Evolutionary conservation across 306 rosid genomes (phyloP).

Genomic region (Phaseolus lunatus): DNA sequence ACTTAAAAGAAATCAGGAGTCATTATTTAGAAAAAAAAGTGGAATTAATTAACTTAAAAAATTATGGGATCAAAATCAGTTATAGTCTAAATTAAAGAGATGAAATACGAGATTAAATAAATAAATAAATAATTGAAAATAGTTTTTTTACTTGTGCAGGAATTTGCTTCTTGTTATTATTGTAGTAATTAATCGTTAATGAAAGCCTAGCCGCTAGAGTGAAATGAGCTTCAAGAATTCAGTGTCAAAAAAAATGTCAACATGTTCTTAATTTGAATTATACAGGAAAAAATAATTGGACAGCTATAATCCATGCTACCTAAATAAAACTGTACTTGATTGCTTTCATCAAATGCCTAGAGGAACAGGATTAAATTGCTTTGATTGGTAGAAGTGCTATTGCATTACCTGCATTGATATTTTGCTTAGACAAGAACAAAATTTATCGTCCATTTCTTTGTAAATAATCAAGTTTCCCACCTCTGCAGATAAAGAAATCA

Average conservation of each 20-base stretch:
- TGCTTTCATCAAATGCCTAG: neutral
- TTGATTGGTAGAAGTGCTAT: neutral
- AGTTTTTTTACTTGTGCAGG: no score
- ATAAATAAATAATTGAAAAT: no score
- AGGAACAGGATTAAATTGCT: conserved; percentile 15
- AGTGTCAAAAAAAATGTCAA: neutral
- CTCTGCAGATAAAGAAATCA: conserved; percentile 26
- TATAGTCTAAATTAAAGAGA: neutral
- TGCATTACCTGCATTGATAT: conserved; percentile 1
- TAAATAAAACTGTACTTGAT: neutral
- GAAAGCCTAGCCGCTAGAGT: neutral
- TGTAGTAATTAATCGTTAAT: no score
- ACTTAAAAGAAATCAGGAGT: neutral
- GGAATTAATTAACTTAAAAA: neutral
- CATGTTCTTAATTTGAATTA: conserved; percentile 14
- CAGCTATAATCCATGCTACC: conserved; percentile 1
- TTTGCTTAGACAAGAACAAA: conserved; percentile 35
- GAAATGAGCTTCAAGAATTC: neutral
- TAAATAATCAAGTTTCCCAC: conserved; percentile 35
- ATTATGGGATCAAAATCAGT: neutral
- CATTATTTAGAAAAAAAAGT: neutral
- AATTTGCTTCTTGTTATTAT: no score
- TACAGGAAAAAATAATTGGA: conserved; percentile 7
- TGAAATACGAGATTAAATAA: neutral
- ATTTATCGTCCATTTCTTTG: conserved; percentile 25